These are phyloP conservation scores for Ceratobasidium sp. DNA, from an alignment of 1,284 basidiomycete genomes.

Conservation along the genomic window DNA sequence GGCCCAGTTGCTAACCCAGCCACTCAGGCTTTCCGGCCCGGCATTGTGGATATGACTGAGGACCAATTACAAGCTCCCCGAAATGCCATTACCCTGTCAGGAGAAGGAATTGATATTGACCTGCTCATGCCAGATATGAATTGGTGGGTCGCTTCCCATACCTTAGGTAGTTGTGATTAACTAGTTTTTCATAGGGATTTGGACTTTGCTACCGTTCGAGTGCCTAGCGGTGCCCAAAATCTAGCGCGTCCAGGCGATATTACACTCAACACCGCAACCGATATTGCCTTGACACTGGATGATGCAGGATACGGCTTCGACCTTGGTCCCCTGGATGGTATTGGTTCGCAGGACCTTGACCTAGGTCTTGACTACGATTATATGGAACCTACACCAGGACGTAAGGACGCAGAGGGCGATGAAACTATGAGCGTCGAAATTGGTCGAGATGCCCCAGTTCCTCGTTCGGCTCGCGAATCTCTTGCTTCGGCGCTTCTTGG, in stretches of 20 bases:
- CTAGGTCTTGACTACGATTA: conserved; percentile 76
- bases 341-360: conserved; percentile 82
- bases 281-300: conserved; percentile 60
- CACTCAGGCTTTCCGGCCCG: conserved; percentile 85
- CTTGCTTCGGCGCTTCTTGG: conserved; percentile 66
- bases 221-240: conserved; percentile 72
- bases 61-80: conserved; percentile 88
- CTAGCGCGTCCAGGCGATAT: conserved; percentile 85
- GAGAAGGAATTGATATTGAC: conserved; percentile 75
- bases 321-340: conserved; percentile 77
- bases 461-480: conserved; percentile 60
- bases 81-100: conserved; percentile 85
- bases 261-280: conserved; percentile 74
- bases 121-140: conserved; percentile 82
- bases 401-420: conserved; percentile 34
- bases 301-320: conserved; percentile 68
- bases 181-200: conserved; percentile 62
- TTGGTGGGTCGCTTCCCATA: conserved; percentile 58
- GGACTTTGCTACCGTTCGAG: conserved; percentile 60
- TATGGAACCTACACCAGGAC: conserved; percentile 44
- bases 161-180: not conserved
- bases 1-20: not conserved
- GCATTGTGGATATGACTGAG: conserved; percentile 92
- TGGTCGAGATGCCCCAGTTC: conserved; percentile 70
- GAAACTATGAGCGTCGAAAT: conserved; percentile 68